Conservation (phyloP, 202 grass and related monocot species). For the Saccharum hybrid region DNA sequence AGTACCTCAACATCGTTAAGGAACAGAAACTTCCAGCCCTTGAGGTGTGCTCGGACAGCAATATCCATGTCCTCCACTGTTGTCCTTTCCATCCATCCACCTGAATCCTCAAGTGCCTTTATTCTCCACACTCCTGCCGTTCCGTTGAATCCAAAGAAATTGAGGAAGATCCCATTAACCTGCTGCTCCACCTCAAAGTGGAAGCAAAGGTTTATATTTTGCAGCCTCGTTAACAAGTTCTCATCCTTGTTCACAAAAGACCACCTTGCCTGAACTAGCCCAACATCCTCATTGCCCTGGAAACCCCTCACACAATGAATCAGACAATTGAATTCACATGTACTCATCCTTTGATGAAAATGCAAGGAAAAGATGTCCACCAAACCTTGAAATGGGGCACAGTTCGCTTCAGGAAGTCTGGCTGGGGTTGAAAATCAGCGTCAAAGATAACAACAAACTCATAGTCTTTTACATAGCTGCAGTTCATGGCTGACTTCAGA, state of each 20-base stretch:
- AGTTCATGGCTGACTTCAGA: slow-evolving; percentile 85
- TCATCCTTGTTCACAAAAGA: slow-evolving; percentile 88
- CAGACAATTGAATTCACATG: slow-evolving; percentile 35
- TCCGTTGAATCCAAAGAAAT: slow-evolving; percentile 93
- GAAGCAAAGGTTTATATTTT: slow-evolving; percentile 88
- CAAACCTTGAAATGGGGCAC: slow-evolving; percentile 87
- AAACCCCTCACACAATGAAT: slow-evolving; percentile 20
- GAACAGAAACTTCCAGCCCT: slow-evolving; percentile 86
- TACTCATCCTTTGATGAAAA: not conserved
- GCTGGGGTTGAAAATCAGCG: slow-evolving; percentile 77
- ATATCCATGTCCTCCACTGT: slow-evolving; percentile 97
- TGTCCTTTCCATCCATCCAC: slow-evolving; percentile 90
- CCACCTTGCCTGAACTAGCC: slow-evolving; percentile 85
- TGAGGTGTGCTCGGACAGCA: slow-evolving; percentile 82
- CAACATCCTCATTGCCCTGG: slow-evolving; percentile 82
- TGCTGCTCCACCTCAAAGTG: slow-evolving; percentile 96
- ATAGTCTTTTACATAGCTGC: slow-evolving; percentile 79
- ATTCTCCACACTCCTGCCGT: slow-evolving; percentile 90
- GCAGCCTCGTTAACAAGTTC: slow-evolving; percentile 83
- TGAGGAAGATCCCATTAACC: slow-evolving; percentile 77
- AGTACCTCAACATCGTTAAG: slow-evolving; percentile 82
- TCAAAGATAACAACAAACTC: slow-evolving; percentile 89
- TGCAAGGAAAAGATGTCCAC: not conserved
- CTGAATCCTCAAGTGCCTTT: slow-evolving; percentile 78
- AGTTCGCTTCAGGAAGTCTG: slow-evolving; percentile 78